Evolutionary conservation across 371 early-diverging fungal genomes (phyloP), one percentile per base, ranked within the genome.

Genomic region (Mucor circinelloides): DNA sequence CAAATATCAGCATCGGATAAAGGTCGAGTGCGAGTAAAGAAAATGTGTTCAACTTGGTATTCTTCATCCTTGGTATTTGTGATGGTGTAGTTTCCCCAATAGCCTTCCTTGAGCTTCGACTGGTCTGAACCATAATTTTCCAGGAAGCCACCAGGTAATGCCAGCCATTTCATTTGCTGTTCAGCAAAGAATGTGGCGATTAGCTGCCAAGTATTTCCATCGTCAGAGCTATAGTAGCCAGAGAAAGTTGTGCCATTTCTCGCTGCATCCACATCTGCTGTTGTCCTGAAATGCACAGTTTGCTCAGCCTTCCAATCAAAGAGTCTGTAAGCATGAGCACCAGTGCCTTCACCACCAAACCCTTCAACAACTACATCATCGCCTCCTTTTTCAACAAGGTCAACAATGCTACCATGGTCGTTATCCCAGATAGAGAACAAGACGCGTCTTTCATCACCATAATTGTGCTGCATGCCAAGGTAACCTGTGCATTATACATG

Each of bases 341-440:
- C 67, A 19, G 63, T 67, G 25, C 71, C 71, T 56, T 71, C 67
- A 23, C 64, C 67, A 34, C 67, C 71, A 59, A 71, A 71, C 1
- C 54, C 48, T 40, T 58, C 68, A 1, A 40, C 56, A n/a, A n/a
- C n/a, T 5, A 34, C 23, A 21, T 23, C 68, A 55, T 57, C 34
- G 4, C 25, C 4, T 7, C 58, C 62, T 3, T 52, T 56, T 30
- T 42, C 25, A 0, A 67, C 23, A 5, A 55, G 46, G 12, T 67
- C 58, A 13, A 67, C 68, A 3, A n/a, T 21, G 40, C 63, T 62
- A 21, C 68, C 63, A 6, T 67, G 50, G 21, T 61, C 67, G 42
- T 67, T 34, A 44, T 67, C 67, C 70, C 70, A 70, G 1, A 70
- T 36, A 34, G 70, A 42, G 28, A 70, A 70, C 15, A 66, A 46